Conservation (phyloP, 768 basidiomycete species). For the Cyclocybe cylindracea region DNA sequence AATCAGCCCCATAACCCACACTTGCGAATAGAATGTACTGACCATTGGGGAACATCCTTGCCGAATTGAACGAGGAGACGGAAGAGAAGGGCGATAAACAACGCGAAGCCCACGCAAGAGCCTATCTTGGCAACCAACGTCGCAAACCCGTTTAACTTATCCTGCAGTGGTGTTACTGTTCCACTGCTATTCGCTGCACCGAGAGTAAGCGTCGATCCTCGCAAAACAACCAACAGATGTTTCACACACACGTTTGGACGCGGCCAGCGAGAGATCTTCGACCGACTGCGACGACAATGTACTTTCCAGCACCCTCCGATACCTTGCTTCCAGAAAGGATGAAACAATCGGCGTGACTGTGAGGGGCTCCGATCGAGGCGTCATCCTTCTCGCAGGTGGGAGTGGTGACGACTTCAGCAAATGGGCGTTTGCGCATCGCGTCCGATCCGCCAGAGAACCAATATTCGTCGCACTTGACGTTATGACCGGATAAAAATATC, state of each 20-base stretch:
- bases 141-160: conserved; percentile 92
- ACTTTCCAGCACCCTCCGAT: conserved; percentile 89
- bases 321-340: conserved; percentile 91
- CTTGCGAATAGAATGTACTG: conserved; percentile 9
- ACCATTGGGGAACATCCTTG: conserved; percentile 57
- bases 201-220: background rate
- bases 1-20: background rate
- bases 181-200: conserved; percentile 74
- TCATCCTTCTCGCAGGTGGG: conserved; percentile 26
- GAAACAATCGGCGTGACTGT: conserved; percentile 84
- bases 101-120: conserved; percentile 72
- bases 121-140: conserved; percentile 95
- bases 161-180: conserved; percentile 90
- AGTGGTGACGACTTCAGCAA: conserved; percentile 64
- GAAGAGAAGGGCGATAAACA: conserved; percentile 88
- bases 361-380: conserved; percentile 4
- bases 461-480: conserved; percentile 94
- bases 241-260: conserved; percentile 89
- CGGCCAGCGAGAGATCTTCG: conserved; percentile 92
- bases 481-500: conserved; percentile 89
- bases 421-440: conserved; percentile 86
- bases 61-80: conserved; percentile 91
- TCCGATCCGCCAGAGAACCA: conserved; percentile 97
- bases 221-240: background rate
- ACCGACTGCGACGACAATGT: conserved; percentile 92